phyloP scores from a whole-genome alignment of 805 yeast species.

The Torulaspora microellipsoides region DNA sequence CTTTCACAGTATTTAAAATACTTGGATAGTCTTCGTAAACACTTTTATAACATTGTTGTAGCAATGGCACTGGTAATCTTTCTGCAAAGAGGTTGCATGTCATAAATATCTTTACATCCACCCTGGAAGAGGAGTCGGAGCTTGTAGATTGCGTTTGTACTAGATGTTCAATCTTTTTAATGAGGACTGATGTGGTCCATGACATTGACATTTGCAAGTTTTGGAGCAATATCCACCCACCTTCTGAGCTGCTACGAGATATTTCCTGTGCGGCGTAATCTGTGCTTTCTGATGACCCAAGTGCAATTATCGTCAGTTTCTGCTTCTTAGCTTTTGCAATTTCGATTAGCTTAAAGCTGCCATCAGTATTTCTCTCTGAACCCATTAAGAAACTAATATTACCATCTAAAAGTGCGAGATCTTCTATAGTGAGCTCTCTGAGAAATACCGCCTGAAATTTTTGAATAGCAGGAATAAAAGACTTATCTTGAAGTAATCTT shows the following conservation, averaged over 20 bases:
- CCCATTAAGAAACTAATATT: slow-evolving; percentile 43
- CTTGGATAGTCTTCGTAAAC: slow-evolving; percentile 63
- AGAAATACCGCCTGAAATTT: slow-evolving; percentile 1
- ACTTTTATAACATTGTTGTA: slow-evolving; percentile 47
- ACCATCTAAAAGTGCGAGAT: slow-evolving; percentile 1
- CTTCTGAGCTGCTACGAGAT: slow-evolving; percentile 40
- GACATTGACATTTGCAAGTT: slow-evolving; percentile 68
- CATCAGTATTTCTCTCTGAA: slow-evolving; percentile 62
- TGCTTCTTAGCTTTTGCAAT: slow-evolving; percentile 36
- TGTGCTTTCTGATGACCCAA: slow-evolving; percentile 71
- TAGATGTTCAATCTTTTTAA: slow-evolving; percentile 42
- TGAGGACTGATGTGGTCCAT: slow-evolving; percentile 52
- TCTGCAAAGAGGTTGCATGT: slow-evolving; percentile 51
- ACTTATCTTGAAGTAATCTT: slow-evolving; percentile 5
- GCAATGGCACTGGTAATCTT: slow-evolving; percentile 54
- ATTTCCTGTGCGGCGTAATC: slow-evolving; percentile 55
- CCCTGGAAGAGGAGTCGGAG: slow-evolving; percentile 11
- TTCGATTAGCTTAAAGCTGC: slow-evolving; percentile 48
- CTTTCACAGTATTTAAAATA: slow-evolving; percentile 20
- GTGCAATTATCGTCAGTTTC: slow-evolving; percentile 46
- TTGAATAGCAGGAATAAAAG: slow-evolving; percentile 12
- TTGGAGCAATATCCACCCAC: slow-evolving; percentile 73
- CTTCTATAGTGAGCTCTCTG: slow-evolving; percentile 2
- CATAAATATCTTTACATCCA: slow-evolving; percentile 46
- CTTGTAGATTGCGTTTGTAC: slow-evolving; percentile 3